phyloP scores from a whole-genome alignment of 164 flowering plant genomes.

The Kingdonia uniflora region DNA sequence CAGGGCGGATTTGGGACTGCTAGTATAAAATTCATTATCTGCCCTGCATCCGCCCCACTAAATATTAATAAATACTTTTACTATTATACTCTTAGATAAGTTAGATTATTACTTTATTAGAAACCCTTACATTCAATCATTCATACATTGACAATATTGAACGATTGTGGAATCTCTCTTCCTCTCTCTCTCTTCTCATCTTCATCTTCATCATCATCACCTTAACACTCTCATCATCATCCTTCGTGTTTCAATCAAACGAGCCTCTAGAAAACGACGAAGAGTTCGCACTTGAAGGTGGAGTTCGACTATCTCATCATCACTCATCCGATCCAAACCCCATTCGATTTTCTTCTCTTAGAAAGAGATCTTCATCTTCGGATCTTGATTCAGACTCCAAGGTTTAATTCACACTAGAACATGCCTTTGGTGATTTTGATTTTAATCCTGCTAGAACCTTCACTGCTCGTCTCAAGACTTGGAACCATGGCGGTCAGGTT shows the following conservation, averaged over 20 bases:
- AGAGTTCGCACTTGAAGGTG: conserved; percentile 60
- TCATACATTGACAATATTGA: too few species aligned
- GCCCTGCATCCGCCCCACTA: too few species aligned
- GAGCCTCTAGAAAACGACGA: conserved; percentile 82
- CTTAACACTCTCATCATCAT: conserved; percentile 9
- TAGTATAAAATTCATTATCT: too few species aligned
- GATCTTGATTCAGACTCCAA: conserved; percentile 73
- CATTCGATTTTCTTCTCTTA: conserved; percentile 7
- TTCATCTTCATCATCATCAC: too few species aligned
- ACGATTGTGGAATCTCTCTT: too few species aligned
- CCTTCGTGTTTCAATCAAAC: conserved; percentile 65
- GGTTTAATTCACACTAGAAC: conserved; percentile 74
- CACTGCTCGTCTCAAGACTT: conserved; percentile 78
- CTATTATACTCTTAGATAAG: too few species aligned
- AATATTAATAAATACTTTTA: too few species aligned
- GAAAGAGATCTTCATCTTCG: conserved; percentile 28
- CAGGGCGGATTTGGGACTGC: too few species aligned
- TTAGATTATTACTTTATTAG: too few species aligned
- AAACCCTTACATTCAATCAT: too few species aligned
- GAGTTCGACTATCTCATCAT: conserved; percentile 2
- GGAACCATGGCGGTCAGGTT: conserved; percentile 8
- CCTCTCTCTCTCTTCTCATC: too few species aligned
- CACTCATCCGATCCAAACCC: conserved; percentile 19
- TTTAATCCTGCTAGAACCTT: too few species aligned
- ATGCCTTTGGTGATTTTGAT: conserved; percentile 78